phyloP scores from a whole-genome alignment of 371 early-diverging fungal genomes.

The Mucor saturninus region DNA sequence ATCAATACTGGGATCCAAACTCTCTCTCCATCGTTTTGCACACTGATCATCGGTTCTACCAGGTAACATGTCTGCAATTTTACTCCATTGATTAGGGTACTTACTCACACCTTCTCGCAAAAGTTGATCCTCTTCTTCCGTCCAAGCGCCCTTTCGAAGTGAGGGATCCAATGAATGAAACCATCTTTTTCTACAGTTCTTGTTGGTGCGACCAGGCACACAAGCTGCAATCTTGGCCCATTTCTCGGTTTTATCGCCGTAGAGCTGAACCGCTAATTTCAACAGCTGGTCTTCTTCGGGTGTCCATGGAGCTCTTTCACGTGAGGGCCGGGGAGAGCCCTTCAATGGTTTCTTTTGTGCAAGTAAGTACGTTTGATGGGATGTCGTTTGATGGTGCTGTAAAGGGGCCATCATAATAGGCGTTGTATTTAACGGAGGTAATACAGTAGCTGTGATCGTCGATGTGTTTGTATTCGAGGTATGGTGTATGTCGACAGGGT shows the following conservation, averaged over 20 bases:
- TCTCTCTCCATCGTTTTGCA: constrained; percentile 83
- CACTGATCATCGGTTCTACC: constrained; percentile 88
- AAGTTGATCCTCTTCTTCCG: constrained; percentile 74
- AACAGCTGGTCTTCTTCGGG: constrained; percentile 76
- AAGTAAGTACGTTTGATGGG: constrained; percentile 27
- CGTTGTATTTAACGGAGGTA: constrained; percentile 28
- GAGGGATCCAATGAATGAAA: constrained; percentile 82
- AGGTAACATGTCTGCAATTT: constrained; percentile 75
- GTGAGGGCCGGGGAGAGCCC: constrained; percentile 14
- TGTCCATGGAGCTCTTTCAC: constrained; percentile 68
- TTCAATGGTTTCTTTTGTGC: constrained; percentile 25
- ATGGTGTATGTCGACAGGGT: constrained; percentile 7
- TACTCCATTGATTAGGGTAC: constrained; percentile 78
- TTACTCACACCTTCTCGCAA: constrained; percentile 71
- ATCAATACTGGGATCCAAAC: constrained; percentile 78
- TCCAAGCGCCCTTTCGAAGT: constrained; percentile 81
- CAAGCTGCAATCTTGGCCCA: constrained; percentile 84
- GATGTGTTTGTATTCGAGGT: not conserved
- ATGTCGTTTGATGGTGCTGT: constrained; percentile 19
- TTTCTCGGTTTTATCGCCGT: constrained; percentile 81
- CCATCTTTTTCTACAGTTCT: constrained; percentile 84
- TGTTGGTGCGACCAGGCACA: constrained; percentile 82
- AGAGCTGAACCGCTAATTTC: constrained; percentile 70
- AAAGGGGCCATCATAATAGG: constrained; percentile 29
- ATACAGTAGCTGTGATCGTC: constrained; percentile 6